phyloP scores from a whole-genome alignment of 257 asterid genomes.

The Lycium ferocissimum region DNA sequence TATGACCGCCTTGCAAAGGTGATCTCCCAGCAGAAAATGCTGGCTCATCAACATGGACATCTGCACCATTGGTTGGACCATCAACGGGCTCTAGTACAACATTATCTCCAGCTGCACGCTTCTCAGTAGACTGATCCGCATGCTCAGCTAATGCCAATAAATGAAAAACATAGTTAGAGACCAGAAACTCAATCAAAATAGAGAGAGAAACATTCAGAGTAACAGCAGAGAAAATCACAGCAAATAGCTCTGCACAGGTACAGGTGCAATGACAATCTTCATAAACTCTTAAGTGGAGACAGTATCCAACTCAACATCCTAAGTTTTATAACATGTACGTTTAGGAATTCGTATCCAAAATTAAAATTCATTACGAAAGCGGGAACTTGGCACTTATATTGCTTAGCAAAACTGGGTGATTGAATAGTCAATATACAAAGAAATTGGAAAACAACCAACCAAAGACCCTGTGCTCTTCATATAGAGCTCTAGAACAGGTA shows the following conservation, averaged over 20 bases:
- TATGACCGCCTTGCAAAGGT: conserved; percentile 65
- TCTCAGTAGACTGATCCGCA: conserved; percentile 44
- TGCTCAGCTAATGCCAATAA: conserved; percentile 43
- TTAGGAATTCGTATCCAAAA: background rate
- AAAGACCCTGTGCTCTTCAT: background rate
- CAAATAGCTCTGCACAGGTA: background rate
- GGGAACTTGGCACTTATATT: background rate
- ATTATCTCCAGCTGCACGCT: conserved; percentile 44
- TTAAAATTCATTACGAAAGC: background rate
- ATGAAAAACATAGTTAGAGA: background rate
- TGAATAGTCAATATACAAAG: background rate
- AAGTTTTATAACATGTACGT: background rate
- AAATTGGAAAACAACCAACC: background rate
- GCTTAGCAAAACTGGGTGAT: background rate
- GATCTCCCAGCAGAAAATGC: conserved; percentile 84
- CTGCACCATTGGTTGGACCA: conserved; percentile 55
- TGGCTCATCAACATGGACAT: conserved; percentile 57
- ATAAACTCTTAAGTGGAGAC: background rate
- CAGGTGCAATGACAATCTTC: background rate
- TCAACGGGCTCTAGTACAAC: conserved; percentile 43
- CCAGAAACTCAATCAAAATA: background rate
- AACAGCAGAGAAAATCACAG: conserved; percentile 4
- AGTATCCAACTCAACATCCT: conserved; percentile 7
- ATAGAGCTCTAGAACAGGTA: background rate
- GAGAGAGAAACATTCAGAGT: conserved; percentile 3